Percentiles rank a stretch among this genome's conserved stretches.
Conservation (phyloP, 805 yeast species). For the Cyberlindnera veronae region DNA sequence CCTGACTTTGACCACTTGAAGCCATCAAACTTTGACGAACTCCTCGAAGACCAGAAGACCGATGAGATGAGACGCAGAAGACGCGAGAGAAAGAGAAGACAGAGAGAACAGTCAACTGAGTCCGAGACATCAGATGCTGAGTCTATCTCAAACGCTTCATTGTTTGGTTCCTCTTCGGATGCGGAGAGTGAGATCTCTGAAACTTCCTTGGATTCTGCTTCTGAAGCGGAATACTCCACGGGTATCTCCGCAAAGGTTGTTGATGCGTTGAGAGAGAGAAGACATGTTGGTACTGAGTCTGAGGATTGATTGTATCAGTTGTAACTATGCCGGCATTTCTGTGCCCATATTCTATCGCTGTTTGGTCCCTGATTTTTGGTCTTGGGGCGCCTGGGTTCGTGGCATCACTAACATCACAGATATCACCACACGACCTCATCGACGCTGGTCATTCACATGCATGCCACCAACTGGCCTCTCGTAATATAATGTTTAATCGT, state of each 20-base stretch:
- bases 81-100: conserved; percentile 16
- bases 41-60: conserved; percentile 34
- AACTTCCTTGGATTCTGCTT: conserved; percentile 23
- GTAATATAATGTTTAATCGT: too few species aligned
- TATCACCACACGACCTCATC: too few species aligned
- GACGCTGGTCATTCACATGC: too few species aligned
- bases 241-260: conserved; percentile 27
- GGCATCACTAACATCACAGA: too few species aligned
- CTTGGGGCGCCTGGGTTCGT: too few species aligned
- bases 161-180: conserved; percentile 41
- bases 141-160: conserved; percentile 36
- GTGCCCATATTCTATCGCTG: too few species aligned
- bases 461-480: too few species aligned
- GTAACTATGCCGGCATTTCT: too few species aligned
- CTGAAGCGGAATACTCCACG: conserved; percentile 16
- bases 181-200: conserved; percentile 29
- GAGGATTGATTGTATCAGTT: background rate
- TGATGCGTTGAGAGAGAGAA: conserved; percentile 29
- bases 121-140: conserved; percentile 39
- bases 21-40: conserved; percentile 28
- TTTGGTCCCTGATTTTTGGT: too few species aligned
- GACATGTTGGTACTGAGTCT: conserved; percentile 7
- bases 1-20: conserved; percentile 68
- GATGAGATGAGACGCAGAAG: conserved; percentile 32
- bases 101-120: background rate